phyloP scores from a whole-genome alignment of 1,284 basidiomycete genomes.

The Meira miltonrushii region DNA sequence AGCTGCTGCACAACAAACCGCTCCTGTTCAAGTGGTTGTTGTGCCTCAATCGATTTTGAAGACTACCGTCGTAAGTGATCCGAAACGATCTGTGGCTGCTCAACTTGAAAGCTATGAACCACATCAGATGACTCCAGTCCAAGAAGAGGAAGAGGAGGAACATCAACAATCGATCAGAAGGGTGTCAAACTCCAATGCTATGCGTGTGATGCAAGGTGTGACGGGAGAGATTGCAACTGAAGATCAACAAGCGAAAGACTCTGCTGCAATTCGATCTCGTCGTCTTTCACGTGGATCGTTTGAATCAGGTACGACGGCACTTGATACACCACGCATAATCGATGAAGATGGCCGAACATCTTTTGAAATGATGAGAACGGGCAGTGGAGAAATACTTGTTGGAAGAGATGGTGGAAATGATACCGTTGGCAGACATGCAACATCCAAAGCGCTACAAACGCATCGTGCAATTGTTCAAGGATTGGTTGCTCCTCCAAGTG shows the following conservation, averaged over 20 bases:
- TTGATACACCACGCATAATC: slow-evolving; percentile 19
- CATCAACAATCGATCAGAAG: neutral
- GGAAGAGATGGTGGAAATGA: neutral
- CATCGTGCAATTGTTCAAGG: slow-evolving; percentile 6
- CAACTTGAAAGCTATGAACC: slow-evolving; percentile 4
- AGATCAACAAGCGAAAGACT: neutral
- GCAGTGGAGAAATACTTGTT: neutral
- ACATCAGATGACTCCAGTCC: neutral
- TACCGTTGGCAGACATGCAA: too few species aligned
- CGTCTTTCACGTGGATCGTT: slow-evolving; percentile 22
- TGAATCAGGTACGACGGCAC: slow-evolving; percentile 29
- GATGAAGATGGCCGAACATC: neutral
- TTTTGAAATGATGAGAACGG: neutral
- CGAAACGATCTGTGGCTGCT: neutral
- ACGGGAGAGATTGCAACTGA: neutral
- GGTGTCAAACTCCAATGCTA: too few species aligned
- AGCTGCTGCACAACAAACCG: neutral
- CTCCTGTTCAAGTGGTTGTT: neutral
- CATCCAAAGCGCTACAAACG: too few species aligned
- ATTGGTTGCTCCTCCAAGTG: slow-evolving; percentile 29
- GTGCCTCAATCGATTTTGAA: too few species aligned
- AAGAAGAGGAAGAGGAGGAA: neutral
- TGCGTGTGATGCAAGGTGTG: too few species aligned
- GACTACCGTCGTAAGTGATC: too few species aligned
- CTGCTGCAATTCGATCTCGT: neutral